Evolutionary conservation across 306 rosid genomes (phyloP).

Genomic region (Arachis stenosperma): DNA sequence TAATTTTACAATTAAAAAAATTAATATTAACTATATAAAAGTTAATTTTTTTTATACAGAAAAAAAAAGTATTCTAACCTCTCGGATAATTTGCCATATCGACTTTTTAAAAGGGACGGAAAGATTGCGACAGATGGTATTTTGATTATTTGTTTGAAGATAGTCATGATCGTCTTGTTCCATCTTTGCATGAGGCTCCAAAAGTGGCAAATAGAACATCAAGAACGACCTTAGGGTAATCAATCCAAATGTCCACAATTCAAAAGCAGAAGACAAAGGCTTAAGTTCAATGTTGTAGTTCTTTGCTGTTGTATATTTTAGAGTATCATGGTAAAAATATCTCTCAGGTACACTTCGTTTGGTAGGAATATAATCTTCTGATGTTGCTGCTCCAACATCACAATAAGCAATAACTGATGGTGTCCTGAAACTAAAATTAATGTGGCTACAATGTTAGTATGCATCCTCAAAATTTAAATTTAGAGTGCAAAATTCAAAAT

Average conservation of each 20-base stretch:
- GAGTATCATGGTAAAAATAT: constrained; percentile 57
- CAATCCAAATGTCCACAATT: constrained; percentile 51
- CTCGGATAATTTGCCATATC: constrained; percentile 33
- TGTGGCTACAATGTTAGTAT: constrained; percentile 38
- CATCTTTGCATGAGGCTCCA: constrained; percentile 73
- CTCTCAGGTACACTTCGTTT: constrained; percentile 48
- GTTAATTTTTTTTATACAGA: too few relatives aligned
- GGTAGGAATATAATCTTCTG: constrained; percentile 57
- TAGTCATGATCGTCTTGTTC: constrained; percentile 78
- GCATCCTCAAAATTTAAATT: too few relatives aligned
- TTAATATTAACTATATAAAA: too few relatives aligned
- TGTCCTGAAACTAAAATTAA: constrained; percentile 60
- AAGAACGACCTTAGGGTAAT: constrained; percentile 74
- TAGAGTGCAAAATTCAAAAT: too few relatives aligned
- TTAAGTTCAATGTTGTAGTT: constrained; percentile 63
- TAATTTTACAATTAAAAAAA: too few relatives aligned
- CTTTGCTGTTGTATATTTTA: constrained; percentile 56
- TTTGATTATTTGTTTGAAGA: constrained; percentile 40
- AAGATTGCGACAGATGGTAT: not conserved
- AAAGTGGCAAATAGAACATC: constrained; percentile 74
- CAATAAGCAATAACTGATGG: constrained; percentile 58
- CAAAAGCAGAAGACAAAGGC: constrained; percentile 83
- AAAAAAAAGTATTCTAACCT: constrained; percentile 28
- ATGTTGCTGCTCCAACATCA: constrained; percentile 68
- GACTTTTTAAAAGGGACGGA: constrained; percentile 37